Evolutionary conservation across 2,329 filamentous ascomycete genomes (phyloP), one percentile per base, ranked within the genome.

Genomic region (Mollisia scopiformis): DNA sequence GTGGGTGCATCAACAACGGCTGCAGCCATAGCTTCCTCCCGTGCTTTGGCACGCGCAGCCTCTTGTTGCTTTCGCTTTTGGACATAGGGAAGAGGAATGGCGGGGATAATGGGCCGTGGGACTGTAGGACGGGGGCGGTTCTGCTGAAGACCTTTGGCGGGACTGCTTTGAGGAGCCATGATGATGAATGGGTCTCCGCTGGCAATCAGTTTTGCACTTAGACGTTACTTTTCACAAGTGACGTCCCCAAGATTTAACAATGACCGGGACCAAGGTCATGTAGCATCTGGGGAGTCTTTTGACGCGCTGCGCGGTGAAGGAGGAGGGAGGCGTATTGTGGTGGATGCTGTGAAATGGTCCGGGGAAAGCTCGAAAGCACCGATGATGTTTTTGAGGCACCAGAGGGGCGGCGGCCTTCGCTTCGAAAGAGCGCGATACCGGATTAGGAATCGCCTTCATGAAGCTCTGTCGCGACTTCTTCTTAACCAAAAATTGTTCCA

Each of bases 171-270:
- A 27, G 70, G 65, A 35, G 69, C 66, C 71, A 73, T 74, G 39
- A 59, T 66, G 58, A n/a, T n/a, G n/a, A n/a, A n/a, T n/a, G 41
- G 47, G 27, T 55, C 43, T 47, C 55, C 55, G 50, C 10, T 39
- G 27, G 37, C 16, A 21, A 43, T 51, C 41, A 53, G 50, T 27
- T 49, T 59, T 60, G 51, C 16, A 35, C 11, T 14, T 35, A 3
- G 55, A 58, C 50, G 46, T 54, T 58, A 54, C 33, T 52, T 62
- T 52, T 51, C 58, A 52, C 59, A 53, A 67, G 63, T 65, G 72
- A 73, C 71, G 69, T 74, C 72, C 72, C 72, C 72, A 72, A 73
- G 71, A 72, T 72, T n/a, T 73, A 72, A 72, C 72, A 67, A 68
- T 70, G 70, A 72, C 72, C 72, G 65, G 54, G 11, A 53, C 53